A percentile compares a stretch with the other conserved stretches of the same genome.
Evolutionary conservation across 1,284 basidiomycete species (phyloP).

Genomic region (Schizopora paradoxa): DNA sequence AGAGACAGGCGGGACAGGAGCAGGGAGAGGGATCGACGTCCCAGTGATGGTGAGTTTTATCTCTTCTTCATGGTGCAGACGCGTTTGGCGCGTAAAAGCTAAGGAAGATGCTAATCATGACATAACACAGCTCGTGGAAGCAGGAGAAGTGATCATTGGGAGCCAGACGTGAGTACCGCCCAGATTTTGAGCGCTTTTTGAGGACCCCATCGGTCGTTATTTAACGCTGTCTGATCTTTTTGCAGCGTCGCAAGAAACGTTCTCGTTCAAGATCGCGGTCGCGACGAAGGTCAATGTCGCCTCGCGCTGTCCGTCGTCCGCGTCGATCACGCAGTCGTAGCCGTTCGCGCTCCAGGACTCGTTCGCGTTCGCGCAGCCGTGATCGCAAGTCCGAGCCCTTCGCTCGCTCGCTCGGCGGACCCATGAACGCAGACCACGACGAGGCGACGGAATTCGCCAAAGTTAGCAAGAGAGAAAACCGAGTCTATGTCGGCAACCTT

Average conservation of each 20-base stretch:
- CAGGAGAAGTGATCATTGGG: constrained; percentile 64
- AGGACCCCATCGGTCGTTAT: constrained; percentile 10
- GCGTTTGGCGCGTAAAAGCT: no score
- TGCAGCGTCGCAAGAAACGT: constrained; percentile 46
- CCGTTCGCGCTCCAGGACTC: constrained; percentile 52
- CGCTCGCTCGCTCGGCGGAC: constrained; percentile 77
- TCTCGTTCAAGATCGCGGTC: constrained; percentile 59
- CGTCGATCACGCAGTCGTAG: constrained; percentile 46
- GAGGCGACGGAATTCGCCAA: constrained; percentile 89
- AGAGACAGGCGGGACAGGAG: constrained; percentile 34
- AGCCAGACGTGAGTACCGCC: constrained; percentile 55
- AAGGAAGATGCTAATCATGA: no score
- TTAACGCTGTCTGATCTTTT: constrained; percentile 17
- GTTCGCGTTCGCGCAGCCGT: constrained; percentile 55
- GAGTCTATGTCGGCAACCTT: constrained; percentile 97
- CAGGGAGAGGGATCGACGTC: constrained; percentile 33
- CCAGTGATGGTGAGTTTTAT: constrained; percentile 12
- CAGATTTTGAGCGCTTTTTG: constrained; percentile 8
- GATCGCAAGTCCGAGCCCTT: constrained; percentile 65
- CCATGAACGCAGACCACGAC: constrained; percentile 86
- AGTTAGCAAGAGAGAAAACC: constrained; percentile 93
- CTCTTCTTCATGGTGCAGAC: constrained; percentile 8
- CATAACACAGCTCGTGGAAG: constrained; percentile 32
- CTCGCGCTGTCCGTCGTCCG: constrained; percentile 53
- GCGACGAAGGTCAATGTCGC: constrained; percentile 59